Evolutionary conservation across 1,284 basidiomycete species (phyloP).

Genomic region (Melampsora larici-populina): DNA sequence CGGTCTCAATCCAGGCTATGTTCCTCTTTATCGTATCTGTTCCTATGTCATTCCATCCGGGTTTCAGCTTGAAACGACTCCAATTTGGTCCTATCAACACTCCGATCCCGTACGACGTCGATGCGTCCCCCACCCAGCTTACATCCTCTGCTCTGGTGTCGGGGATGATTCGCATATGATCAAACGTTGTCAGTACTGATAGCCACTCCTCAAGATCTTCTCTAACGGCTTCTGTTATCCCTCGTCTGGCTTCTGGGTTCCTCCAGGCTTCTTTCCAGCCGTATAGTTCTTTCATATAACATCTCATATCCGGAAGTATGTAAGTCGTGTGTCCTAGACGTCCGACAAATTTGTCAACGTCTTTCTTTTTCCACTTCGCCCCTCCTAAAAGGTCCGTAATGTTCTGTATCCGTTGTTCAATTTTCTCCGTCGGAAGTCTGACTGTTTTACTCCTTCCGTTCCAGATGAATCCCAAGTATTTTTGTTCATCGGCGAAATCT

Average conservation of each 20-base stretch:
- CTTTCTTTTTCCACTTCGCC: neutral
- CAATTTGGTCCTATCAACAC: too few relatives aligned
- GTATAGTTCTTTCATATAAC: too few relatives aligned
- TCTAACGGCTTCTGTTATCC: neutral
- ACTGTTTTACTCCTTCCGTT: neutral
- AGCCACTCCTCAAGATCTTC: neutral
- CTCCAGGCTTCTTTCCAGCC: neutral
- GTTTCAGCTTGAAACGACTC: too few relatives aligned
- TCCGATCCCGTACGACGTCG: too few relatives aligned
- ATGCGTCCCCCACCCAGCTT: too few relatives aligned
- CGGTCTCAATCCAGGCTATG: too few relatives aligned
- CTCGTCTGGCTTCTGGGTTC: too few relatives aligned
- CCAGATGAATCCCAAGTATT: conserved; percentile 13
- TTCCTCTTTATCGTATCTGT: too few relatives aligned
- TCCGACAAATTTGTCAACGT: neutral
- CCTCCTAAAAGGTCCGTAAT: neutral
- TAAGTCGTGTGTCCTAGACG: neutral
- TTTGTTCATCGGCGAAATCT: neutral
- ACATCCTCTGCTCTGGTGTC: neutral
- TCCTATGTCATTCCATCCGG: too few relatives aligned
- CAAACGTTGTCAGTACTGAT: neutral
- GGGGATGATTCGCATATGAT: neutral
- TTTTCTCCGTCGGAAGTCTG: neutral
- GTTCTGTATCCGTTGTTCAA: neutral
- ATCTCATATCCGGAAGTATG: neutral